These are phyloP conservation scores for Neofusicoccum kwambonambiense DNA, from an alignment of 2,329 filamentous ascomycete genomes.

Conservation along the genomic window DNA sequence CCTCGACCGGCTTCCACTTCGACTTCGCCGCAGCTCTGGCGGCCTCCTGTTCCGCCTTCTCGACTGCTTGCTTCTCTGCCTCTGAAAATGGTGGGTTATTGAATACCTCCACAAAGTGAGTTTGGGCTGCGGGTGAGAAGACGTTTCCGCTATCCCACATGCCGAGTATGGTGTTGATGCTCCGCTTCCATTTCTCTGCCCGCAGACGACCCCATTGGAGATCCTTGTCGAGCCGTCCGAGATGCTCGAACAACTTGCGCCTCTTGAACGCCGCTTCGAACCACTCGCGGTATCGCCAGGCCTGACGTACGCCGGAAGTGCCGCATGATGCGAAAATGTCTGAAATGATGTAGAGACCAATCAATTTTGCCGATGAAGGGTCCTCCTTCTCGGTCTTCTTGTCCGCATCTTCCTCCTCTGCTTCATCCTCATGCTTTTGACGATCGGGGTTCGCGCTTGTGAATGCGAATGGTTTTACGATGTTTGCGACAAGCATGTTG, in stretches of 20 bases:
- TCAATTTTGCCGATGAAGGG: slow-evolving; percentile 69
- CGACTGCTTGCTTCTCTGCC: slow-evolving; percentile 24
- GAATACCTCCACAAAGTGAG: slow-evolving; percentile 22
- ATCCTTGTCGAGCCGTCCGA: slow-evolving; percentile 71
- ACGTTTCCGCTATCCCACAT: slow-evolving; percentile 35
- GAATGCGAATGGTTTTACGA: slow-evolving; percentile 72
- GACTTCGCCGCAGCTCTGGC: slow-evolving; percentile 21
- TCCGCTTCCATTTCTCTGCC: slow-evolving; percentile 53
- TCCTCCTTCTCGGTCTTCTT: slow-evolving; percentile 51
- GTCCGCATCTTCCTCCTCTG: slow-evolving; percentile 20
- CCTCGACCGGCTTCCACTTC: slow-evolving; percentile 17
- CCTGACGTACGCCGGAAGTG: slow-evolving; percentile 74
- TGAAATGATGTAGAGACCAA: slow-evolving; percentile 76
- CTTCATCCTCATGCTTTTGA: slow-evolving; percentile 38
- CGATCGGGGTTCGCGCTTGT: slow-evolving; percentile 66
- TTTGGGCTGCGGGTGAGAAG: slow-evolving; percentile 24
- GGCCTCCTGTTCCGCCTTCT: slow-evolving; percentile 23
- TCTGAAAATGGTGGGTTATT: slow-evolving; percentile 26
- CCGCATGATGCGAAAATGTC: slow-evolving; percentile 77
- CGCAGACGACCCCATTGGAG: slow-evolving; percentile 77
- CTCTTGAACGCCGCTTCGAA: slow-evolving; percentile 71
- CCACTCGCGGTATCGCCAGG: slow-evolving; percentile 81
- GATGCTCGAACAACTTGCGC: slow-evolving; percentile 68
- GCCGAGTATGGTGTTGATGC: slow-evolving; percentile 33
- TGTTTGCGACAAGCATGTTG: slow-evolving; percentile 80